These are phyloP conservation scores for Alternaria sp. DNA, from an alignment of 2,329 filamentous ascomycete species.

Conservation along the genomic window DNA sequence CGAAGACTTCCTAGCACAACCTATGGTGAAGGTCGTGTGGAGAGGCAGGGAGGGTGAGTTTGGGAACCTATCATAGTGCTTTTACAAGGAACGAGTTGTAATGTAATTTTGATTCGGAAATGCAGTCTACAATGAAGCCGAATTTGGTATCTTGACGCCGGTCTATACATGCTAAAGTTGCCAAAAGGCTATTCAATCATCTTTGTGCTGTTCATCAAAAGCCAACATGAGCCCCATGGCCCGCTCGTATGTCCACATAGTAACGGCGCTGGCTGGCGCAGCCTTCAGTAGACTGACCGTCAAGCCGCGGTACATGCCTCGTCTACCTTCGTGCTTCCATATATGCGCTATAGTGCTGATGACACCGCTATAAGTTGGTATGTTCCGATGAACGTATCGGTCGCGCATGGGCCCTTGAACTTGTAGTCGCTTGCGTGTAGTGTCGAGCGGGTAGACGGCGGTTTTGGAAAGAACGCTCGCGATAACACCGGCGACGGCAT, in stretches of 20 bases:
- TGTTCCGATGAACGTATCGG: conserved; percentile 84
- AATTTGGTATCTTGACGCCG: conserved; percentile 4
- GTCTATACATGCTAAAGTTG: not conserved
- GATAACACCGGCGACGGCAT: conserved; percentile 81
- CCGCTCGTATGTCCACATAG: conserved; percentile 93
- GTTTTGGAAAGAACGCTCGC: conserved; percentile 88
- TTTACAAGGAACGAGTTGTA: not conserved
- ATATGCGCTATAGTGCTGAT: conserved; percentile 73
- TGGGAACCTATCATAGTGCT: not conserved
- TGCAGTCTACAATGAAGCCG: not conserved
- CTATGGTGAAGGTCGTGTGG: conserved; percentile 7
- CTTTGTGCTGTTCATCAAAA: conserved; percentile 29
- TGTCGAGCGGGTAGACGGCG: conserved; percentile 88
- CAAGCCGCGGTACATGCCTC: conserved; percentile 87
- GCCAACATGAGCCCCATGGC: conserved; percentile 67
- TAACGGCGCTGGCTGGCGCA: conserved; percentile 89
- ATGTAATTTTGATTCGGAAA: not conserved
- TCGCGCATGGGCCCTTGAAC: conserved; percentile 88
- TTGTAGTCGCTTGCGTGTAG: conserved; percentile 91
- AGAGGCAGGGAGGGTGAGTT: not conserved
- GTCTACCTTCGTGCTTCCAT: conserved; percentile 73
- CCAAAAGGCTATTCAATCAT: not conserved
- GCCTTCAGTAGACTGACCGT: conserved; percentile 91
- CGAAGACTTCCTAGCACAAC: not conserved
- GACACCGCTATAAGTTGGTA: conserved; percentile 80